Conservation (phyloP, 306 rosid genomes). For the Inga oerstediana region DNA sequence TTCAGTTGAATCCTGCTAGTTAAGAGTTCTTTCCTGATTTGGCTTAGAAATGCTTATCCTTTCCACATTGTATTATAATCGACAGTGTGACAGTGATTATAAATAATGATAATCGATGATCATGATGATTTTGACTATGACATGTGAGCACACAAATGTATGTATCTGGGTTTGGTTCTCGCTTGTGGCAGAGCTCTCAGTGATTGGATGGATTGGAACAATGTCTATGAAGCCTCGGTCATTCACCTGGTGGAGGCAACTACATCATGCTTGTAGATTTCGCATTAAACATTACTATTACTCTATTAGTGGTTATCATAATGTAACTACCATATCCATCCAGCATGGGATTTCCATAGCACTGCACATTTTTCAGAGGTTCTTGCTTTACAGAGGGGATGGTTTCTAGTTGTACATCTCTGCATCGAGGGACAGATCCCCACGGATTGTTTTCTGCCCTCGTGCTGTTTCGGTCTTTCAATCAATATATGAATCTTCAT, state of each 20-base stretch:
- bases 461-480: not conserved
- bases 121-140: conserved; percentile 21
- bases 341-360: not conserved
- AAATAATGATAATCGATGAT: conserved; percentile 17
- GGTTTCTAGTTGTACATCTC: not conserved
- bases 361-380: not conserved
- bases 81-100: conserved; percentile 18
- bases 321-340: not conserved
- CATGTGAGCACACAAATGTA: not conserved
- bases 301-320: not conserved
- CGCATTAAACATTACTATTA: not conserved
- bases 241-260: not conserved
- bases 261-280: not conserved
- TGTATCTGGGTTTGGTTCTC: not conserved
- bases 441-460: not conserved
- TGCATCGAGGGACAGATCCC: not conserved
- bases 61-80: conserved; percentile 36
- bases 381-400: not conserved
- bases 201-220: not conserved
- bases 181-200: not conserved
- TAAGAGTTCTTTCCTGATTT: conserved; percentile 31
- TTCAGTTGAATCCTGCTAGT: conserved; percentile 27
- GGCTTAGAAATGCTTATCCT: conserved; percentile 32
- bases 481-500: not conserved
- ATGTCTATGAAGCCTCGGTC: not conserved